phyloP scores from a whole-genome alignment of 495 filamentous ascomycete species.

The Cladorrhinum samala region DNA sequence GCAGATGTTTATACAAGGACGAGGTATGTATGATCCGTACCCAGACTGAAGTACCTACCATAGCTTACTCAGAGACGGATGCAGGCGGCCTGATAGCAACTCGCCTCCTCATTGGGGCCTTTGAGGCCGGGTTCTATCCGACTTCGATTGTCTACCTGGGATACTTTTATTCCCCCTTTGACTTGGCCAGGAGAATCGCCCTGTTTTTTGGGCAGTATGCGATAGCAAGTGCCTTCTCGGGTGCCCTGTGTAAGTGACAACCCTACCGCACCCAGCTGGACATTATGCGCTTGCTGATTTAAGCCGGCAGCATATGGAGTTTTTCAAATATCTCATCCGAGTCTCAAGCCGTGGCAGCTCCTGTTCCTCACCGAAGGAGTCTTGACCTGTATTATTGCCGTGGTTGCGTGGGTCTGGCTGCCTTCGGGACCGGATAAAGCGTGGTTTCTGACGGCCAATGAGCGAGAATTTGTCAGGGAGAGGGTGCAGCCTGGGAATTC shows the following conservation, averaged over 20 bases:
- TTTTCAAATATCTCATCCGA: conserved; percentile 40
- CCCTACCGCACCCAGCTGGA: neutral
- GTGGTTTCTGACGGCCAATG: conserved; percentile 23
- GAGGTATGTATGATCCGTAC: conserved; percentile 22
- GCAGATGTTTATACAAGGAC: conserved; percentile 35
- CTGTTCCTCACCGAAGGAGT: conserved; percentile 51
- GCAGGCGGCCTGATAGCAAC: conserved; percentile 12
- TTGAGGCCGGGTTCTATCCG: conserved; percentile 57
- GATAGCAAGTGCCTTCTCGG: conserved; percentile 49
- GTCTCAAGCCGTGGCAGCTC: conserved; percentile 49
- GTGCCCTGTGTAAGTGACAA: conserved; percentile 15
- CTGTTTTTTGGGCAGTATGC: conserved; percentile 55
- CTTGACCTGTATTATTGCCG: conserved; percentile 35
- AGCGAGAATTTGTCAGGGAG: conserved; percentile 21
- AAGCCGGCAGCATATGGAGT: conserved; percentile 54
- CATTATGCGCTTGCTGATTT: neutral
- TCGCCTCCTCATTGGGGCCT: conserved; percentile 49
- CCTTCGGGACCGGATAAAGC: conserved; percentile 33
- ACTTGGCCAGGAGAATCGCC: conserved; percentile 50
- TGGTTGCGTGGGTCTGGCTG: conserved; percentile 60
- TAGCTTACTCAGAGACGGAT: no score
- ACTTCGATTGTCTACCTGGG: conserved; percentile 49
- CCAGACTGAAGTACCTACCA: no score
- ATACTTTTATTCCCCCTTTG: conserved; percentile 59
- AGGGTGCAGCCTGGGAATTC: conserved; percentile 34